These are phyloP conservation scores for Tylopilus intermedius DNA, from an alignment of 768 basidiomycete species.

Conservation along the genomic window DNA sequence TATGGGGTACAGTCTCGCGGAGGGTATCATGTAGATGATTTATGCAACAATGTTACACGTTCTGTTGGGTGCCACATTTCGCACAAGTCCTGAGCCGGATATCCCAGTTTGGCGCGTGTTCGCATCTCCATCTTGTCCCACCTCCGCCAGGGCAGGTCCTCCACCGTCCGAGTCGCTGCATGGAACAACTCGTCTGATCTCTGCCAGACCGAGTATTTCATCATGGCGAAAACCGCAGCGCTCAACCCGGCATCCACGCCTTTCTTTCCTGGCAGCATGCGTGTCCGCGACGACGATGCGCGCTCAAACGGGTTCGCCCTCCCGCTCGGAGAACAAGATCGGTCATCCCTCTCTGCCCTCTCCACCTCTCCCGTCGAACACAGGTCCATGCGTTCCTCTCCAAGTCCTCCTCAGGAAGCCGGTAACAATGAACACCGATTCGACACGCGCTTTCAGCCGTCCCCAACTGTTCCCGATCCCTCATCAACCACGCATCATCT, in stretches of 20 bases:
- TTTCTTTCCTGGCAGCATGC: conserved; percentile 69
- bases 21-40: conserved; percentile 15
- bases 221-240: conserved; percentile 69
- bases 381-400: conserved; percentile 65
- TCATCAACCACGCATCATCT: conserved; percentile 46
- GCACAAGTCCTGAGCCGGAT: conserved; percentile 5
- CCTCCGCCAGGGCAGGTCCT: too few relatives aligned
- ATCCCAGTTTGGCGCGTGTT: too few relatives aligned
- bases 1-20: conserved; percentile 16
- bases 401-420: conserved; percentile 50
- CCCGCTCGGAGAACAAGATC: conserved; percentile 40
- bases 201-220: background rate
- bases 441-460: conserved; percentile 33
- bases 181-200: background rate
- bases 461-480: conserved; percentile 36
- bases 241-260: conserved; percentile 80
- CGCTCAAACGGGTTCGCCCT: conserved; percentile 38
- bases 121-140: too few relatives aligned
- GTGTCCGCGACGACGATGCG: conserved; percentile 53
- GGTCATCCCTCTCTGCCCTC: conserved; percentile 50
- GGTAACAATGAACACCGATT: conserved; percentile 18
- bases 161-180: too few relatives aligned
- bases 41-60: background rate
- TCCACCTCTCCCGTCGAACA: conserved; percentile 52
- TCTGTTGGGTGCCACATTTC: conserved; percentile 18